Evolutionary conservation across 805 yeast genomes (phyloP), one percentile per base, ranked within the genome.

Genomic region (Dipodascopsis uninucleata): DNA sequence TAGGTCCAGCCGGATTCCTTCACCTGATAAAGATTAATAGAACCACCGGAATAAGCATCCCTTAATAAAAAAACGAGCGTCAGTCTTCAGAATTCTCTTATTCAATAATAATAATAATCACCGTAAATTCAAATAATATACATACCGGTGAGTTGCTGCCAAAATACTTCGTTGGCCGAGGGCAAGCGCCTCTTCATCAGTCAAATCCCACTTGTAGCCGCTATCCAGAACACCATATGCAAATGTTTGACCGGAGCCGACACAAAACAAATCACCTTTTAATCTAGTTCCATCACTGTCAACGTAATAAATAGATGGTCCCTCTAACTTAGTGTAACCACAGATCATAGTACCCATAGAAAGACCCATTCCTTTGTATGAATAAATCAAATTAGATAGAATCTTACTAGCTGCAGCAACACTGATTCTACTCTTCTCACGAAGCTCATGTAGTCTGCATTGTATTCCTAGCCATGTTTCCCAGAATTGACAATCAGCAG

Each of bases 331-430:
- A 20, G 97, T 90, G 68, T 83, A 86, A 20, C 98, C 98, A 74
- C 97, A 93, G 57, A 93, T 76, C 98, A 93, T 93, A 2, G 98
- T 93, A 66, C 98, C 98, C 98, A 93, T 93, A 10, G 95, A 84
- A 51, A 93, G 75, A n/a, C 98, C 98, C 79, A 89, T 85, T 43
- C 98, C 98, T 69, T 93, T 93, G 71, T 93, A 93, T 58, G 80
- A 78, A 68, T 89, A 93, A 17, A 89, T 93, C 67, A 90, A 75
- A 36, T 93, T 93, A 45, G 90, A 74, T 60, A 93, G 74, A 53
- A 93, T 89, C 71, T 93, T 93, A 24, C 95, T 85, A 7, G 98
- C 97, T 8, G 97, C 96, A 25, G 96, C 93, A 29, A 90, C 97
- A 4, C 93, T 79, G 56, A 93, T 93, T 59, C 98, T 78, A 69